Evolutionary conservation across 176 grass and related monocot species (phyloP).

Genomic region (Zea luxurians): DNA sequence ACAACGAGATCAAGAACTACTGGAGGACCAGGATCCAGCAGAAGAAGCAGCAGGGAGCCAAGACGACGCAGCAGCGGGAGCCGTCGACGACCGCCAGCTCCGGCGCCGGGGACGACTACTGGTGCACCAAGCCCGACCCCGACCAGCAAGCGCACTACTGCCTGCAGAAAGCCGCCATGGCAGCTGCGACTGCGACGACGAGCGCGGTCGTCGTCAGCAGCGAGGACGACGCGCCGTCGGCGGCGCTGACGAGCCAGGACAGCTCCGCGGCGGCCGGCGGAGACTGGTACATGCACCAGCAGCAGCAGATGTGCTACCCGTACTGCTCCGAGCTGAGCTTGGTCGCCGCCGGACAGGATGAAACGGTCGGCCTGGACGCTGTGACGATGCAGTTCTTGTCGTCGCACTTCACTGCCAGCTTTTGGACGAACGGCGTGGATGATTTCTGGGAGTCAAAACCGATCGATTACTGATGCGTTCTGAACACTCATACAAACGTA

Average conservation of each 20-base stretch:
- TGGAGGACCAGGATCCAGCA: constrained; percentile 82
- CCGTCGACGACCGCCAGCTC: background rate
- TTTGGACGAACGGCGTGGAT: constrained; percentile 51
- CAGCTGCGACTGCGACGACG: background rate
- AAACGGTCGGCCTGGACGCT: background rate
- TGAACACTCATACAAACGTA: background rate
- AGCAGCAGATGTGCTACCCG: constrained; percentile 10
- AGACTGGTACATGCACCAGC: constrained; percentile 2
- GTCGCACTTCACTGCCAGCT: constrained; percentile 40
- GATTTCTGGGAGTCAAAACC: constrained; percentile 53
- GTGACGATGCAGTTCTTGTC: constrained; percentile 18
- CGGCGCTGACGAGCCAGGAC: constrained; percentile 7
- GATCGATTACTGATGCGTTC: constrained; percentile 4
- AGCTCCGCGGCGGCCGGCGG: constrained; percentile 23
- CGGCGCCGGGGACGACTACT: background rate
- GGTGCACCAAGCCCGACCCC: background rate
- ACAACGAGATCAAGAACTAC: constrained; percentile 95
- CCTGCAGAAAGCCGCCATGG: background rate
- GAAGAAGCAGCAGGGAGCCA: constrained; percentile 23
- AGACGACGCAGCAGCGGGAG: background rate
- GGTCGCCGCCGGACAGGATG: background rate
- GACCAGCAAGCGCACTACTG: background rate
- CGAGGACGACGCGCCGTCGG: constrained; percentile 15
- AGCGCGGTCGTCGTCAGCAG: background rate
- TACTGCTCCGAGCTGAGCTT: constrained; percentile 5